Base-by-base conservation (phyloP, 345 rosid species). In the Laguncularia racemosa region DNA sequence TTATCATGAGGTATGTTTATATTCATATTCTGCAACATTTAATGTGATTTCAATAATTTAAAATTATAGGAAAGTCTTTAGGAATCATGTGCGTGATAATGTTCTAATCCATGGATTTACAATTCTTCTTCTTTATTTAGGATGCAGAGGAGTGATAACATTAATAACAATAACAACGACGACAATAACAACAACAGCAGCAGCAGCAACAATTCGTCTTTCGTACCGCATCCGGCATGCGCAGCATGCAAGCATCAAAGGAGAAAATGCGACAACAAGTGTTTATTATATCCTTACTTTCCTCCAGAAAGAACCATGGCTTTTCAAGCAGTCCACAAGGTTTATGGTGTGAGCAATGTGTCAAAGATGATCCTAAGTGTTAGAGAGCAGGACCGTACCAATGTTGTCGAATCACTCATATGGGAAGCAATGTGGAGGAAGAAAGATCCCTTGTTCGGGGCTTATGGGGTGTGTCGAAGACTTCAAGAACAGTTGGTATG, bases 341-440 rank as follows among this genome's bases (percentile, higher is more conserved):
- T 82, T 1, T 85, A 74, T 11, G 88, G 92, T 0, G 86, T 80
- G 0, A 71, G 80, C 63, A 85, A 82, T 16, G 78, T 79, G 6
- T 60, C 69, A 13, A 93, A 84, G 67, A 74, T 89, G 55, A 67
- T 89, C 13, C 65, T 73, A 2, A 61, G 51, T 13, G 86, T 71
- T 3, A 21, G 56, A 0, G 77, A 69, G 15, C 89, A 76, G 14
- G 84, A 89, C 54, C 67, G 88, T 10, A 66, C 61, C 15, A 58
- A 45, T 20, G 66, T 74, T 1, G 77, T 79, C 0, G 90, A 93
- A 33, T 87, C 99, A 0, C 55, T 93, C 3, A 67, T 87, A 12
- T 89, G 97, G 99, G 95, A 89, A 67, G 96, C 99, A 4, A 38
- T 52, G 15, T 82, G 85, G 45, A 67, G 99, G 71, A 79, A 76